Evolutionary conservation across 2,329 filamentous ascomycete species (phyloP).

Genomic region (Alternaria solani): DNA sequence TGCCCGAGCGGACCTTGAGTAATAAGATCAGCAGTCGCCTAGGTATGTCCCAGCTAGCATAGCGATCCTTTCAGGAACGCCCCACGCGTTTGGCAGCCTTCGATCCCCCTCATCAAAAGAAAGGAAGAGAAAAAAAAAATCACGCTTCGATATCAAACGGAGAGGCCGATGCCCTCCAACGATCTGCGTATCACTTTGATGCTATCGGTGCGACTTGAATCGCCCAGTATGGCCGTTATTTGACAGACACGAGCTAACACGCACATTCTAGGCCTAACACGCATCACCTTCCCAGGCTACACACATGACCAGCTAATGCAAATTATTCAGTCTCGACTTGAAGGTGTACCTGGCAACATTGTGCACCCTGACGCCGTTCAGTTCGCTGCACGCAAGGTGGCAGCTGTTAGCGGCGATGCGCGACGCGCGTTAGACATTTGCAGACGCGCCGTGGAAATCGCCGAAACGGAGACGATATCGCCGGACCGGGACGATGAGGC

Average conservation of each 20-base stretch:
- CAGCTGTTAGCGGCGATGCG: constrained; percentile 93
- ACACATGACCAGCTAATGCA: constrained; percentile 97
- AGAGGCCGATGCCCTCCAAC: constrained; percentile 28
- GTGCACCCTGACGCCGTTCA: constrained; percentile 94
- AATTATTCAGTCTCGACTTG: constrained; percentile 93
- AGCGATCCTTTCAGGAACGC: constrained; percentile 29
- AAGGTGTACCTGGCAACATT: constrained; percentile 85
- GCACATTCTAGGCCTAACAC: constrained; percentile 69
- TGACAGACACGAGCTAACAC: constrained; percentile 40
- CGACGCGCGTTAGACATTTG: constrained; percentile 94
- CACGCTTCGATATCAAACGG: constrained; percentile 21
- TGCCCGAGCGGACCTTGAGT: constrained; percentile 92
- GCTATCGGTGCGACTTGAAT: constrained; percentile 26
- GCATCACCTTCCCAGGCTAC: constrained; percentile 97
- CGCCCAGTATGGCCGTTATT: constrained; percentile 27
- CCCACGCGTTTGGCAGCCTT: constrained; percentile 15
- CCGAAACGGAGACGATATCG: constrained; percentile 72
- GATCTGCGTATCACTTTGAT: constrained; percentile 24
- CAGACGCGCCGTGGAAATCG: constrained; percentile 90
- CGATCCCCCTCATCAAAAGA: constrained; percentile 14
- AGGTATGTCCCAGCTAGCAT: constrained; percentile 44
- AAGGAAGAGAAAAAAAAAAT: too few relatives aligned
- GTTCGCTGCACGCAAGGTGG: constrained; percentile 95
- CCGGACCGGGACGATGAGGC: constrained; percentile 44
- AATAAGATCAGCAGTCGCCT: constrained; percentile 95